Conservation (phyloP, 441 rosid genomes). For the Flueggea neowawraea region DNA sequence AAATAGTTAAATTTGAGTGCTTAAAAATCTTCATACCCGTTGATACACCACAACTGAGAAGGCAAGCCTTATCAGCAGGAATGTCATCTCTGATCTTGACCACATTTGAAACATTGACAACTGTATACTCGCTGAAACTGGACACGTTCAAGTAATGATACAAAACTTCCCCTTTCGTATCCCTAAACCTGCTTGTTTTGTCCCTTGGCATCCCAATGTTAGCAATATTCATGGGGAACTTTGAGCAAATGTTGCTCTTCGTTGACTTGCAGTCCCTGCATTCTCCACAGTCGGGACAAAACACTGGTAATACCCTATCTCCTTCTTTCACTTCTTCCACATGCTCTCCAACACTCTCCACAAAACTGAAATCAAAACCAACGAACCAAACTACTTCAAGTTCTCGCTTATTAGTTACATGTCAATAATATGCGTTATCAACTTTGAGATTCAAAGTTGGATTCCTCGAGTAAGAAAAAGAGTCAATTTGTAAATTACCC, state of each 20-base stretch:
- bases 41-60: conserved; percentile 63
- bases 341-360: conserved; percentile 73
- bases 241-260: conserved; percentile 47
- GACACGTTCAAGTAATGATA: conserved; percentile 56
- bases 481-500: conserved; percentile 31
- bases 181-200: conserved; percentile 50
- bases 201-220: conserved; percentile 38
- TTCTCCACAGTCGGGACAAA: conserved; percentile 42
- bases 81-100: conserved; percentile 46
- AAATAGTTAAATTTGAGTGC: too few species aligned
- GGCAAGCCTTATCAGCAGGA: conserved; percentile 51
- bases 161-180: conserved; percentile 45
- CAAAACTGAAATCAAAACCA: conserved; percentile 31
- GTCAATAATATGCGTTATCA: not conserved
- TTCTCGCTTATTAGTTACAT: not conserved
- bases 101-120: conserved; percentile 52
- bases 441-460: not conserved
- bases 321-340: conserved; percentile 53
- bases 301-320: conserved; percentile 59
- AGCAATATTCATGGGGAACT: not conserved
- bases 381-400: not conserved
- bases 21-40: conserved; percentile 29
- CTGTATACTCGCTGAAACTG: conserved; percentile 65
- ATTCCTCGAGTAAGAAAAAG: too few species aligned
- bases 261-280: conserved; percentile 51